These are phyloP conservation scores for Cyberlindnera mrakii DNA, from an alignment of 805 yeast species.

Conservation along the genomic window DNA sequence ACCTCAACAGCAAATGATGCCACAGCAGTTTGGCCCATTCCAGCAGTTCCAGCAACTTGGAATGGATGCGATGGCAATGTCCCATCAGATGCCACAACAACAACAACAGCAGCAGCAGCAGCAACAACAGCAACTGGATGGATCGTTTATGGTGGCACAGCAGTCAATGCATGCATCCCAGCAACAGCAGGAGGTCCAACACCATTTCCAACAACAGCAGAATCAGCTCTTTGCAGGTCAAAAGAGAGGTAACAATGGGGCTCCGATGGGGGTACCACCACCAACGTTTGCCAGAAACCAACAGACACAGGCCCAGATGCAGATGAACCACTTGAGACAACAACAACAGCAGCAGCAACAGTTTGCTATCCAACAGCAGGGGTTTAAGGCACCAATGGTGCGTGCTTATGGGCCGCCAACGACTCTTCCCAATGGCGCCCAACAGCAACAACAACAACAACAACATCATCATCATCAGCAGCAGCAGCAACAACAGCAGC, in stretches of 20 bases:
- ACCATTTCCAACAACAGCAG: slow-evolving; percentile 23
- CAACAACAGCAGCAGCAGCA: neutral
- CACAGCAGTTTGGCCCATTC: neutral
- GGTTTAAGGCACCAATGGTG: slow-evolving; percentile 8
- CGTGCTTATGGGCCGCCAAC: slow-evolving; percentile 4
- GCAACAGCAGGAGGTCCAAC: slow-evolving; percentile 24
- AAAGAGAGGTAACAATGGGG: slow-evolving; percentile 6
- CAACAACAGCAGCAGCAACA: slow-evolving; percentile 37
- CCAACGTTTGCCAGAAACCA: slow-evolving; percentile 23
- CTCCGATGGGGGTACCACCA: slow-evolving; percentile 9
- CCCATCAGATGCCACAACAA: slow-evolving; percentile 2
- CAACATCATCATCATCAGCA: too few relatives aligned
- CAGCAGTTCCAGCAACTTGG: slow-evolving; percentile 13
- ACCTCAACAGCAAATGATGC: slow-evolving; percentile 4
- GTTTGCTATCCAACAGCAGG: slow-evolving; percentile 7
- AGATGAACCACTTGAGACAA: slow-evolving; percentile 45
- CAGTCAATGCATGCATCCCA: slow-evolving; percentile 17
- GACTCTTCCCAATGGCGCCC: neutral
- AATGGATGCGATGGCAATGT: slow-evolving; percentile 1
- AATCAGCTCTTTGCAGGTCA: slow-evolving; percentile 21
- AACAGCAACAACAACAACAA: slow-evolving; percentile 1
- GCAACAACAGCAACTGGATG: slow-evolving; percentile 5
- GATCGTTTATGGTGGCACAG: slow-evolving; percentile 14
- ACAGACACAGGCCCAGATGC: slow-evolving; percentile 39
- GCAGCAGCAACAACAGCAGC: slow-evolving; percentile 3